These are phyloP conservation scores for Termitomyces sp. DNA, from an alignment of 768 basidiomycete species.

Conservation along the genomic window DNA sequence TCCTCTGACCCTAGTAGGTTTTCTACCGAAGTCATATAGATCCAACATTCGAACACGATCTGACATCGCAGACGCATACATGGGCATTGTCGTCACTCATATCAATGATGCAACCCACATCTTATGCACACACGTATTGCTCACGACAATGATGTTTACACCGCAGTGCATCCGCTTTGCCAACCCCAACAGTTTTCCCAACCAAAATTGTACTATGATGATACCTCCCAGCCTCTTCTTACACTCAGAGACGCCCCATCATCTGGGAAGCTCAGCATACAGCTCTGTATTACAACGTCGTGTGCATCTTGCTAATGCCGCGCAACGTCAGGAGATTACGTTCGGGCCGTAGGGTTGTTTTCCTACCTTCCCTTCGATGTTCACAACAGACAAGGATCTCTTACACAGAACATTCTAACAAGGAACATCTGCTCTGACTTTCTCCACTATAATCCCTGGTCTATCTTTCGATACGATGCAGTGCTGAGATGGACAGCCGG, in stretches of 20 bases:
- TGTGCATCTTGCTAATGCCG: constrained; percentile 52
- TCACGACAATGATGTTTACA: not conserved
- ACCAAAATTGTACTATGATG: constrained; percentile 40
- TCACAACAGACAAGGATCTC: not conserved
- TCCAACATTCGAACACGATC: constrained; percentile 80
- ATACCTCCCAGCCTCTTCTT: constrained; percentile 48
- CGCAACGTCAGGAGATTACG: constrained; percentile 48
- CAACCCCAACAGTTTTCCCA: constrained; percentile 34
- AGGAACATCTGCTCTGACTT: constrained; percentile 88
- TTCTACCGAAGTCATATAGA: constrained; percentile 75
- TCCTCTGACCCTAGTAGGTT: too few relatives aligned
- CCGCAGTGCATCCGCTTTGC: not conserved
- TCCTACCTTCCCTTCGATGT: not conserved
- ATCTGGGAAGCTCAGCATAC: constrained; percentile 10
- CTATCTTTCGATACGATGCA: constrained; percentile 74
- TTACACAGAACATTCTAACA: constrained; percentile 52
- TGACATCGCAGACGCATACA: constrained; percentile 67
- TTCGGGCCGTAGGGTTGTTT: constrained; percentile 52
- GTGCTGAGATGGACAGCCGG: constrained; percentile 95
- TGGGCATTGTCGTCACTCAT: constrained; percentile 89
- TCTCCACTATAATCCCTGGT: constrained; percentile 64
- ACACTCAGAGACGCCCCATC: constrained; percentile 12
- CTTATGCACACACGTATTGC: constrained; percentile 38
- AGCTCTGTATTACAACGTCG: not conserved
- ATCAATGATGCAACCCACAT: constrained; percentile 78